These are phyloP conservation scores for Cystofilobasidium capitatum DNA, from an alignment of 768 basidiomycete species.

Conservation along the genomic window DNA sequence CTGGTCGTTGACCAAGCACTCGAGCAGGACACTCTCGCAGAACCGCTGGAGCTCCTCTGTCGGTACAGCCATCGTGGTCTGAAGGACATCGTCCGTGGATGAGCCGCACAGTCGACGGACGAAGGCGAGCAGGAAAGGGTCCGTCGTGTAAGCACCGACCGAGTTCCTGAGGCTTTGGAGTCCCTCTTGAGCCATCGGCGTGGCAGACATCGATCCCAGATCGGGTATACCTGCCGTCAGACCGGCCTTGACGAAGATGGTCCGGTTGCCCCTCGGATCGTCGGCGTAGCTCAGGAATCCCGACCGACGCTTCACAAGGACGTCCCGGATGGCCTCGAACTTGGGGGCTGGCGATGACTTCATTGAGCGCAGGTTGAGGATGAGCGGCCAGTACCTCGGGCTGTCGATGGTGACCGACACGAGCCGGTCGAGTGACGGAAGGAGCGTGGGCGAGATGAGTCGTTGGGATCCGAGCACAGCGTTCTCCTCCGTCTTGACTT, in stretches of 20 bases:
- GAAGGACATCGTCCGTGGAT: background rate
- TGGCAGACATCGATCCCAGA: slow-evolving; percentile 59
- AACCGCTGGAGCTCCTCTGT: slow-evolving; percentile 3
- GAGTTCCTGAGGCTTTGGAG: slow-evolving; percentile 71
- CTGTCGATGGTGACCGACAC: slow-evolving; percentile 79
- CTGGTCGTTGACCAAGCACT: slow-evolving; percentile 23
- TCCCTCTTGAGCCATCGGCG: slow-evolving; percentile 56
- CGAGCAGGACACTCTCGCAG: slow-evolving; percentile 4
- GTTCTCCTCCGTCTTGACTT: slow-evolving; percentile 66
- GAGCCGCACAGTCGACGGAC: slow-evolving; percentile 61
- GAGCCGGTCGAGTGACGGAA: slow-evolving; percentile 75
- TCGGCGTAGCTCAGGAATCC: slow-evolving; percentile 88
- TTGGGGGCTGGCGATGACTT: slow-evolving; percentile 37
- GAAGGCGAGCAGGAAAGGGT: slow-evolving; percentile 66
- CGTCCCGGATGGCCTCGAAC: slow-evolving; percentile 34
- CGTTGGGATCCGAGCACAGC: slow-evolving; percentile 52
- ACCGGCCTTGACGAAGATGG: slow-evolving; percentile 78
- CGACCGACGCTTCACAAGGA: slow-evolving; percentile 84
- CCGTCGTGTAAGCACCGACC: slow-evolving; percentile 76
- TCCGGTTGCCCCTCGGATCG: slow-evolving; percentile 85
- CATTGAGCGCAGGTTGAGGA: slow-evolving; percentile 62
- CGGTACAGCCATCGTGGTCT: background rate
- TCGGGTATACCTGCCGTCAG: slow-evolving; percentile 75
- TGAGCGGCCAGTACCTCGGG: slow-evolving; percentile 90
- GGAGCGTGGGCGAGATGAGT: slow-evolving; percentile 82